Evolutionary conservation across 805 yeast genomes (phyloP), one percentile per base, ranked within the genome.

Genomic region (Pichia nanzhaoensis): DNA sequence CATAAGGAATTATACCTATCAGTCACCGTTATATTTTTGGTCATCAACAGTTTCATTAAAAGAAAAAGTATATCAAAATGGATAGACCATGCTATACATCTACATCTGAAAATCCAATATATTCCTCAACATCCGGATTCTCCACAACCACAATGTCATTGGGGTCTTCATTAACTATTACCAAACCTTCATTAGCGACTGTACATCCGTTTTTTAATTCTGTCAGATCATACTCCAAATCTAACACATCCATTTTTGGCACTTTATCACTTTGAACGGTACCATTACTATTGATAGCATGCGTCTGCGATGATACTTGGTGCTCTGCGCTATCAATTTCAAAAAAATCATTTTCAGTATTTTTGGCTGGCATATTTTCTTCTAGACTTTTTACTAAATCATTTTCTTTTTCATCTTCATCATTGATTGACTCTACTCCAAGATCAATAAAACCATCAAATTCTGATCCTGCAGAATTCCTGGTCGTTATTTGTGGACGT

Each of bases 381-480:
- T 24, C 28, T 7, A 24, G 10, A 24, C 28, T 24, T 10, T 24
- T 10, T 24, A 24, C 28, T 7, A 16, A 13, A 19, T 12, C 38
- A 36, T 17, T 21, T 8, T 18, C 27, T 5, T 17, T 6, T 16
- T 22, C 37, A 40, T 40, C 14, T 12, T 44, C 51, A 32, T 59
- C 64, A 20, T 54, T 47, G 30, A 56, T 40, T 9, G 60, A 55
- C 39, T 56, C 53, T 22, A 58, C 62, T 2, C 74, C 75, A 41
- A 74, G 59, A 59, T 74, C 79, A 16, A 73, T 67, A 56, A 73
- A 73, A 34, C 69, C 80, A 39, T 57, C 55, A 16, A 56, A 56
- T 17, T 43, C 44, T 8, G 51, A 49, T 3, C 53, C 57, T 5
- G 55, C 45, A 14, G 58, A 50, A 21, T 49, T 41, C 19, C 51